Evolutionary conservation across 1,139 yeast genomes (phyloP).

Genomic region (Tardiomyces blankii): DNA sequence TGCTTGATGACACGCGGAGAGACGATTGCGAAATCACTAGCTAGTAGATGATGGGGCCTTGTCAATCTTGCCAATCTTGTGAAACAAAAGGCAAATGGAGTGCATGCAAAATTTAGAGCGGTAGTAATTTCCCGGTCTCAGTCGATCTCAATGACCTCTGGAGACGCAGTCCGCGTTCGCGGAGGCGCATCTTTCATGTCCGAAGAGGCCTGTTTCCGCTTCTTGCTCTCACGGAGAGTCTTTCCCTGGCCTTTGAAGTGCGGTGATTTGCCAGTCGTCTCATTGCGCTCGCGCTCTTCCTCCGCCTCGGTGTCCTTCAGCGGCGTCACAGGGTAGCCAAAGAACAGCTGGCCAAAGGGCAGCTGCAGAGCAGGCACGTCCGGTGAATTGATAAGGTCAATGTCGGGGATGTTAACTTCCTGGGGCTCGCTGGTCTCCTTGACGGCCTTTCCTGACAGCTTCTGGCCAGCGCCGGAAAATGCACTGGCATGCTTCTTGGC

Average conservation of each 20-base stretch:
- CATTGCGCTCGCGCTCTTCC: slow-evolving; percentile 27
- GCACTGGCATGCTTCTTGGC: slow-evolving; percentile 9
- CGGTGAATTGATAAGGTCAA: slow-evolving; percentile 27
- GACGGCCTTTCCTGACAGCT: slow-evolving; percentile 53
- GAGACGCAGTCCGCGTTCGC: slow-evolving; percentile 26
- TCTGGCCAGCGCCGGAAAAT: slow-evolving; percentile 59
- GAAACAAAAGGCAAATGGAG: too few relatives aligned
- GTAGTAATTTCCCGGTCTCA: too few relatives aligned
- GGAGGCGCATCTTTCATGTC: slow-evolving; percentile 38
- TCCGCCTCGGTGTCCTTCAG: slow-evolving; percentile 40
- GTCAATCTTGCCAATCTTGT: too few relatives aligned
- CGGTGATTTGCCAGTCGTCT: slow-evolving; percentile 13
- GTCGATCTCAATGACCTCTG: slow-evolving; percentile 74
- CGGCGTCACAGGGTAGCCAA: slow-evolving; percentile 85
- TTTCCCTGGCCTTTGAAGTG: slow-evolving; percentile 30
- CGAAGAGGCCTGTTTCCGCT: slow-evolving; percentile 37
- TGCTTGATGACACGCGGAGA: too few relatives aligned
- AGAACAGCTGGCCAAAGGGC: slow-evolving; percentile 80
- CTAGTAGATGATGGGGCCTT: too few relatives aligned
- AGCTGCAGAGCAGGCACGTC: slow-evolving; percentile 63
- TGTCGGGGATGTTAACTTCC: slow-evolving; percentile 6
- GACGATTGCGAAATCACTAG: too few relatives aligned
- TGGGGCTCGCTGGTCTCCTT: slow-evolving; percentile 11
- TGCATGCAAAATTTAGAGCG: too few relatives aligned
- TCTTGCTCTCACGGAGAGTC: slow-evolving; percentile 60